Conservation (phyloP, 768 basidiomycete genomes). For the Pilatotrama ljubarskyi region DNA sequence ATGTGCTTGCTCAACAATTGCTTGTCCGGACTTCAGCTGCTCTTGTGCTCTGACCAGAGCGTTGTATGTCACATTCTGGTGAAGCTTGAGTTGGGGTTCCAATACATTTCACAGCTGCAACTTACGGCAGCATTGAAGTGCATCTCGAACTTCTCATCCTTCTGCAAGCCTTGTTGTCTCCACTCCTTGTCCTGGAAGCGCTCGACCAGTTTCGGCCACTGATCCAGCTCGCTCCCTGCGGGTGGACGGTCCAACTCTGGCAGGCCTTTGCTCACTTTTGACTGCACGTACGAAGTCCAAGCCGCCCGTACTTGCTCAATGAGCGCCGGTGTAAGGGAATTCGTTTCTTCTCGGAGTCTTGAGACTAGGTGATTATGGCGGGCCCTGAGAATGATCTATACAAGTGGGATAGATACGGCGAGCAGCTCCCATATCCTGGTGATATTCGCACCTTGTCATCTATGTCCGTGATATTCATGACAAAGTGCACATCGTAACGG, state of each 20-base stretch:
- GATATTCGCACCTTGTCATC: slow-evolving; percentile 88
- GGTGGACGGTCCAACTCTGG: slow-evolving; percentile 48
- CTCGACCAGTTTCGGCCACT: slow-evolving; percentile 55
- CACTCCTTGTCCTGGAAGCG: slow-evolving; percentile 55
- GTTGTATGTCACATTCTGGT: slow-evolving; percentile 48
- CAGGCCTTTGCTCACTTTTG: slow-evolving; percentile 66
- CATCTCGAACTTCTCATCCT: slow-evolving; percentile 94
- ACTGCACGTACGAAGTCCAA: slow-evolving; percentile 64
- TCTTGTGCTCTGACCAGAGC: slow-evolving; percentile 55
- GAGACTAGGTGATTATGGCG: slow-evolving; percentile 77
- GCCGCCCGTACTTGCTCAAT: slow-evolving; percentile 57
- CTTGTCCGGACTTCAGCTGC: slow-evolving; percentile 43
- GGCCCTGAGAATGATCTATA: slow-evolving; percentile 89
- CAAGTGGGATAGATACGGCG: not conserved
- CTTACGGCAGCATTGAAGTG: slow-evolving; percentile 73
- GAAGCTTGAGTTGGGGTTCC: not conserved
- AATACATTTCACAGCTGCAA: not conserved
- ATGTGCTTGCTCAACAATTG: slow-evolving; percentile 46
- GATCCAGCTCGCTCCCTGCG: slow-evolving; percentile 48
- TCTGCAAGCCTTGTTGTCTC: slow-evolving; percentile 68
- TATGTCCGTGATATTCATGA: slow-evolving; percentile 99
- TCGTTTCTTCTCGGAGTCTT: slow-evolving; percentile 55
- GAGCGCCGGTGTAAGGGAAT: slow-evolving; percentile 55
- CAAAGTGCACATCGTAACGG: slow-evolving; percentile 96
- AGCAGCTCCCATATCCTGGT: not conserved